Evolutionary conservation across 2,329 filamentous ascomycete genomes (phyloP), one percentile per base, ranked within the genome.

Genomic region (Chaetomium globosum): DNA sequence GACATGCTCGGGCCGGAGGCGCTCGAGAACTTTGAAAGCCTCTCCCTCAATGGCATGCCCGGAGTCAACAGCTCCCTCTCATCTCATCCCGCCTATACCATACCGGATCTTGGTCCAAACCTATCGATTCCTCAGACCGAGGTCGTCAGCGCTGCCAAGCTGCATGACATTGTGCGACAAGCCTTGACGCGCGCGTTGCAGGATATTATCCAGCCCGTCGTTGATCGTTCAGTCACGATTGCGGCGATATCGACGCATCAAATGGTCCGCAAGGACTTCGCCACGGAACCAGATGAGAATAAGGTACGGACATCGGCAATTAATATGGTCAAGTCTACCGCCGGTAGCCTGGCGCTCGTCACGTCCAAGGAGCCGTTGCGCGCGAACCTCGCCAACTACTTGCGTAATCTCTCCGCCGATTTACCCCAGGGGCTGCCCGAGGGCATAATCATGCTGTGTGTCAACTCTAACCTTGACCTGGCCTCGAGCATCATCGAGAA

Each of bases 321-420:
- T 70, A 96, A 89, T 68, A 96, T 98, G 87, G 95, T 97, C 54
- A 95, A 97, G 78, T 90, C 93, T 59, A 91, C 97, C 30, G 94
- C 95, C 28, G 95, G 95, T 48, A 97, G 93, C 73, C 83, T 99
- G 63, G 95, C 95, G 16, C 84, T 97, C 36, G 95, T 99, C n/a
- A 99, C 95, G 3, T 98, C 93, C 75, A 99, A 98, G 78, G 95
- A 99, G 76, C 95, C 95, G 19, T 83, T 99, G 19, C 88, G 95
- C 67, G 95, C 96, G 77, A 98, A 96, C 79, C 96, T 99, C 77
- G 96, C 91, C 61, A 99, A 98, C 78, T 96, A 98, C 75, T 93
- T 99, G 76, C 90, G 95, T 60, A 83, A 83, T 57, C 77, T 88
- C n/a, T 83, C 87, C 3, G 81, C 79, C 57, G 87, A 89, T 46